These are phyloP conservation scores for Penicillium cosmopolitanum DNA, from an alignment of 495 filamentous ascomycete genomes.

Conservation along the genomic window DNA sequence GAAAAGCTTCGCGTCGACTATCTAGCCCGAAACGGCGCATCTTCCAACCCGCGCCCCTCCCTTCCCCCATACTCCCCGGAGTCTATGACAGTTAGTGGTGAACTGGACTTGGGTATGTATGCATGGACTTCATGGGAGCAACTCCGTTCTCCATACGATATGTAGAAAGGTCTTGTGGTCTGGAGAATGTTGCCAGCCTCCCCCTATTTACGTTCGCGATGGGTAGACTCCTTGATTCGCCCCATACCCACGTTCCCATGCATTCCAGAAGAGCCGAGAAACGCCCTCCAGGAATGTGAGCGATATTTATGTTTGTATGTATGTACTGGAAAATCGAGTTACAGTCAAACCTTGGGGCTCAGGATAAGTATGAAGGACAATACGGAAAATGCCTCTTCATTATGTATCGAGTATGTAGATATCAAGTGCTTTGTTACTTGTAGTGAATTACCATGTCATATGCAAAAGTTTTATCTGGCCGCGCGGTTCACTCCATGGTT, in stretches of 20 bases:
- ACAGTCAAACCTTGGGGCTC: background rate
- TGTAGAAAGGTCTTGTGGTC: constrained; percentile 4
- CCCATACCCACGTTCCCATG: constrained; percentile 4
- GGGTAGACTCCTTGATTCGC: constrained; percentile 1
- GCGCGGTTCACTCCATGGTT: background rate
- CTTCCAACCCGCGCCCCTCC: too few species aligned
- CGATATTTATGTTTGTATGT: background rate
- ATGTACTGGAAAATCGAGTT: background rate
- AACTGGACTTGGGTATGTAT: too few species aligned
- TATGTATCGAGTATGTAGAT: too few species aligned
- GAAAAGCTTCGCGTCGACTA: too few species aligned
- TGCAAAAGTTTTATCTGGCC: background rate
- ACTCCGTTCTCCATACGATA: background rate
- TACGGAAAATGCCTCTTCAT: too few species aligned
- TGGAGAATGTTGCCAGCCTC: constrained; percentile 15
- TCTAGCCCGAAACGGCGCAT: too few species aligned
- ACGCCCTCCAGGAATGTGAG: constrained; percentile 13
- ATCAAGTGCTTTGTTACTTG: too few species aligned
- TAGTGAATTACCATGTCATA: too few species aligned
- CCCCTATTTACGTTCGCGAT: constrained; percentile 8
- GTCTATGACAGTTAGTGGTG: too few species aligned
- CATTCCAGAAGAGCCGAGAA: constrained; percentile 14
- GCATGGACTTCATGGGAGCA: too few species aligned
- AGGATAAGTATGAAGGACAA: background rate
- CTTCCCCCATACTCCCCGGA: too few species aligned